Evolutionary conservation across 148 eudicot genomes (phyloP).

Genomic region (Vaccinium darrowii): DNA sequence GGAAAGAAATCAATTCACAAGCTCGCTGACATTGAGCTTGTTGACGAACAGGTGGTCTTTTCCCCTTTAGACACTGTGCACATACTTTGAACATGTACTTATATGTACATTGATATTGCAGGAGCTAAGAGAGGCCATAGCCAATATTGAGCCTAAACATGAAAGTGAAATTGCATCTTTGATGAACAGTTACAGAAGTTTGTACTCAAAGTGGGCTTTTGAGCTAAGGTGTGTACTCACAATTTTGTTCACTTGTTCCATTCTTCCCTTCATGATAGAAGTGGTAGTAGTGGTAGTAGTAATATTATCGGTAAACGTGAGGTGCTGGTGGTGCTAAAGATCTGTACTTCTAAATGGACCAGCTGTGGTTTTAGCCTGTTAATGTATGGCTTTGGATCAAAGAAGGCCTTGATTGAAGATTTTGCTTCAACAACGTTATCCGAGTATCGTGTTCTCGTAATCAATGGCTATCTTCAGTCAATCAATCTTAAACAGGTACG

Average conservation of each 20-base stretch:
- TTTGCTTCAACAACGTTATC: slow-evolving; percentile 78
- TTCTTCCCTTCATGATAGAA: neutral
- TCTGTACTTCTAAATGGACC: slow-evolving; percentile 16
- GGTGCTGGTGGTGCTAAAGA: neutral
- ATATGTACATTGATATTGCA: slow-evolving; percentile 19
- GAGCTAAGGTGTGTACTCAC: slow-evolving; percentile 48
- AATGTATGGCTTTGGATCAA: slow-evolving; percentile 98
- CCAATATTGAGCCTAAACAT: slow-evolving; percentile 70
- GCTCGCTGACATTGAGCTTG: slow-evolving; percentile 75
- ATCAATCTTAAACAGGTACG: slow-evolving; percentile 86
- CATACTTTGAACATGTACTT: neutral
- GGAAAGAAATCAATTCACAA: slow-evolving; percentile 66
- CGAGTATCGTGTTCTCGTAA: slow-evolving; percentile 66
- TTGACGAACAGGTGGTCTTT: slow-evolving; percentile 67
- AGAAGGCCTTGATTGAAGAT: slow-evolving; percentile 84
- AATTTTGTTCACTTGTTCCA: neutral
- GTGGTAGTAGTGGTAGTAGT: too few species aligned
- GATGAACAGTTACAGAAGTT: slow-evolving; percentile 53
- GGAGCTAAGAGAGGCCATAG: slow-evolving; percentile 74
- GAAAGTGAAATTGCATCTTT: slow-evolving; percentile 63
- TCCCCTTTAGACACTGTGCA: neutral
- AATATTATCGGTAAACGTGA: neutral
- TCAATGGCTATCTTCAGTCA: slow-evolving; percentile 89
- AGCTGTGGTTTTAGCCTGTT: slow-evolving; percentile 93
- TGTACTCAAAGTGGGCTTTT: slow-evolving; percentile 65